phyloP scores from a whole-genome alignment of 2,329 filamentous ascomycete genomes.

The Calonectria pauciramosa region DNA sequence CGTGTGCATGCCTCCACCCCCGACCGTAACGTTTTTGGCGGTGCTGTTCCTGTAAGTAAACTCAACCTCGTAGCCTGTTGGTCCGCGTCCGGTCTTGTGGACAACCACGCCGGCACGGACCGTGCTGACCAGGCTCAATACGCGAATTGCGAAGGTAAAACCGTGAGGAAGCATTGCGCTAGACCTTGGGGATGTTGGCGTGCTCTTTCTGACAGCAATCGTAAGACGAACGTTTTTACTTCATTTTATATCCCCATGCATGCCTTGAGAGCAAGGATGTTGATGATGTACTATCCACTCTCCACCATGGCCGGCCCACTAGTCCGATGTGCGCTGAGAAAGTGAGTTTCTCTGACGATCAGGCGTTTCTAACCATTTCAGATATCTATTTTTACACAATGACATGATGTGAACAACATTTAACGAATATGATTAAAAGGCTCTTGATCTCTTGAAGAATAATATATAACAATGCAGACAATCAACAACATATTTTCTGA shows the following conservation, averaged over 20 bases:
- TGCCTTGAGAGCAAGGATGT: not conserved
- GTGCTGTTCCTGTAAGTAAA: constrained; percentile 5
- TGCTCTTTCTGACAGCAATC: not conserved
- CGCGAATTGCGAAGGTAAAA: not conserved
- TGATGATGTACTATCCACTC: not conserved
- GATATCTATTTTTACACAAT: not conserved
- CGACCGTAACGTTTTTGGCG: not conserved
- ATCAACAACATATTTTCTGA: not conserved
- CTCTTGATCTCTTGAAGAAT: not conserved
- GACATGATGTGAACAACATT: not conserved
- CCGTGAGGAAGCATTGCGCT: not conserved
- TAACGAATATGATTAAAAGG: not conserved
- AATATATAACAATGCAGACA: not conserved
- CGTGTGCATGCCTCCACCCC: not conserved
- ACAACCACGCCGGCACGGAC: not conserved
- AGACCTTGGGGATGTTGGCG: no score
- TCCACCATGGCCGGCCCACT: not conserved
- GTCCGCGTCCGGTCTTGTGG: not conserved
- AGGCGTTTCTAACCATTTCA: not conserved
- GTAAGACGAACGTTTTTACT: not conserved
- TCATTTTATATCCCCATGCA: not conserved
- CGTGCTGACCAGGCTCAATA: not conserved
- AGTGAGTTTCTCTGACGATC: no score
- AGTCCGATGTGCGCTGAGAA: not conserved
- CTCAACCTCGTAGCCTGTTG: constrained; percentile 2